Percentiles rank a stretch among this genome's conserved stretches.
phyloP scores from a whole-genome alignment of 2,329 filamentous ascomycete species.

The Chaetomiaceae sp. region DNA sequence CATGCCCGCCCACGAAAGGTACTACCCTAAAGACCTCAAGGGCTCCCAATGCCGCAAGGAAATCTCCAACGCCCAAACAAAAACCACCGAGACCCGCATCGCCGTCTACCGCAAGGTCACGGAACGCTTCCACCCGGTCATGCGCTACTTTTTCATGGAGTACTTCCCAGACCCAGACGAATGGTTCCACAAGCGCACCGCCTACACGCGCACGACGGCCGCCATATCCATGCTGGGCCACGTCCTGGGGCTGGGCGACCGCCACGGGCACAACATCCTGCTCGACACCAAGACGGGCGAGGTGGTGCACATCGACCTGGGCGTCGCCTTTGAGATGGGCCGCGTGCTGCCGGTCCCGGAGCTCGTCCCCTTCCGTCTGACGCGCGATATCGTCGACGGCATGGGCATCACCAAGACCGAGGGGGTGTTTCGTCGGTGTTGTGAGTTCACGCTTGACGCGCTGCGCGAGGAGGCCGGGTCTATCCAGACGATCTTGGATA shows the following conservation, averaged over 20 bases:
- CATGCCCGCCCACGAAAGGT: slow-evolving; percentile 82
- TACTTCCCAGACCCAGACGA: slow-evolving; percentile 89
- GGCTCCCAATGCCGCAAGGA: slow-evolving; percentile 71
- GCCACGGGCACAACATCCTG: slow-evolving; percentile 95
- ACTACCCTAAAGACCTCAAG: slow-evolving; percentile 80
- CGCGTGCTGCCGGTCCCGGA: slow-evolving; percentile 93
- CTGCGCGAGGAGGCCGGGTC: slow-evolving; percentile 92
- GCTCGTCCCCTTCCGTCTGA: slow-evolving; percentile 90
- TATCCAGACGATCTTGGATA: slow-evolving; percentile 98
- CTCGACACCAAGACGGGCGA: slow-evolving; percentile 87
- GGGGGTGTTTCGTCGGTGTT: slow-evolving; percentile 94
- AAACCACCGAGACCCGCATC: slow-evolving; percentile 66
- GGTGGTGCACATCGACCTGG: slow-evolving; percentile 93
- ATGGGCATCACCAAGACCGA: slow-evolving; percentile 96
- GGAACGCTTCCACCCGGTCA: slow-evolving; percentile 82
- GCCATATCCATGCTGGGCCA: slow-evolving; percentile 94
- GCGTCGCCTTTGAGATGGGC: slow-evolving; percentile 94
- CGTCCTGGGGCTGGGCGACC: slow-evolving; percentile 85
- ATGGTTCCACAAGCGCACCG: slow-evolving; percentile 85
- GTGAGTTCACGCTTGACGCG: slow-evolving; percentile 94
- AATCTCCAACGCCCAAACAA: slow-evolving; percentile 68
- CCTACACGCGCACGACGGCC: slow-evolving; percentile 89
- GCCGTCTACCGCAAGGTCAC: slow-evolving; percentile 72
- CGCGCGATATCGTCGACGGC: slow-evolving; percentile 89
- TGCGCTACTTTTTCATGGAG: slow-evolving; percentile 97